Base-by-base conservation (phyloP, 2,329 filamentous ascomycete species). In the Aspergillus tamarii region DNA sequence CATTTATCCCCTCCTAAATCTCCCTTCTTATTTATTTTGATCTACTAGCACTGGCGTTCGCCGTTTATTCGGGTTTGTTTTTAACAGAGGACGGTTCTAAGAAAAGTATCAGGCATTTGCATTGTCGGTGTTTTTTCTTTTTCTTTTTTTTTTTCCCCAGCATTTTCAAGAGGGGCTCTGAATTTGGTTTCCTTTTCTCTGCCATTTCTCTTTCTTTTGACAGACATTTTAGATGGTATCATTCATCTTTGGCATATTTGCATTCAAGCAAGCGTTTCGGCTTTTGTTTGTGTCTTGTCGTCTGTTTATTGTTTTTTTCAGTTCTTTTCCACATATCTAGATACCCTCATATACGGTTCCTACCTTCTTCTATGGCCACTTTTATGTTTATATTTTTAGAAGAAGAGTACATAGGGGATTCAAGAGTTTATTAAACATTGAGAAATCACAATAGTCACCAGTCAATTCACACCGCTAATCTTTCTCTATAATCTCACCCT, bases 331-430 rank as follows among this genome's bases (percentile, higher is more conserved):
- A 64, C 57, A 63, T 69, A 68, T 55, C n/a, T 55, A 55, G 67
- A 69, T 69, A 69, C 67, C 67, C 67, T 69, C 57, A 55, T 59
- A 59, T 62, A 61, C 52, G 57, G 62, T 60, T 11, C 48, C 16
- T 52, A 52, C 28, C 48, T 52, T 52, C 48, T 66, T 67, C 59
- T 61, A n/a, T 48, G 48, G 3, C 26, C 57, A 32, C 39, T 57
- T 32, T 36, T 48, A 56, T 34, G 32, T 52, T 3, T 52, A 55
- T 61, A 50, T 64, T 16, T 16, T 39, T 34, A 19, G 46, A 50
- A 52, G 52, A 55, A 23, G 50, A 53, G 28, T 55, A 55, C 52
- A 55, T 39, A 26, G 54, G 34, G 21, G 14, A 9, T 28, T 48
- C 26, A 32, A 46, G 19, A 58, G 34, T 32, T 16, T 10, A 32